Percentiles rank a stretch among this genome's conserved stretches.
phyloP scores from a whole-genome alignment of 176 grass and related monocot genomes.

The Puya raimondii region DNA sequence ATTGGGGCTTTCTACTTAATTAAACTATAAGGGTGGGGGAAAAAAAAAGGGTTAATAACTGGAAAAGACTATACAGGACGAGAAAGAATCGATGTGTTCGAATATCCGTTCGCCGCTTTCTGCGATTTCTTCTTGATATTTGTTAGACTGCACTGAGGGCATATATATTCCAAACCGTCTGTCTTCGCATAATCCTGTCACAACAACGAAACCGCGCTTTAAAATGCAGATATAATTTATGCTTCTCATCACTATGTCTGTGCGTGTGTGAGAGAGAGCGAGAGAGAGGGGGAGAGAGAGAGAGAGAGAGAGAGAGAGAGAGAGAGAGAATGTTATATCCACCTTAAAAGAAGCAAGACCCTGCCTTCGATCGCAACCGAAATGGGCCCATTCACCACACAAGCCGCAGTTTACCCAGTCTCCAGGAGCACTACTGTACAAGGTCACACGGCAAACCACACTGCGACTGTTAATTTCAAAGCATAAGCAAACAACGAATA shows the following conservation, averaged over 20 bases:
- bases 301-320: not conserved
- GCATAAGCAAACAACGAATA: conserved; percentile 1
- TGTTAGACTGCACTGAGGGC: conserved; percentile 84
- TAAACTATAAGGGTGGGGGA: conserved; percentile 8
- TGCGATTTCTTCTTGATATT: conserved; percentile 77
- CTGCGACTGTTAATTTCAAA: conserved; percentile 19
- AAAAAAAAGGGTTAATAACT: conserved; percentile 10
- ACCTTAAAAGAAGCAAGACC: conserved; percentile 96
- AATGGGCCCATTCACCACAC: conserved; percentile 98
- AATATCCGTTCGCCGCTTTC: conserved; percentile 63
- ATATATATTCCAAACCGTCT: conserved; percentile 96
- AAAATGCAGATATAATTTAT: not conserved
- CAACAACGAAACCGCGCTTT: not conserved
- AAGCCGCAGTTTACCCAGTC: conserved; percentile 98
- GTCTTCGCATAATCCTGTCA: conserved; percentile 93
- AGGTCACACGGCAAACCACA: conserved; percentile 10
- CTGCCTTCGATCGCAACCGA: conserved; percentile 89
- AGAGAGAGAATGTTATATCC: not conserved
- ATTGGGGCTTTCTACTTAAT: not conserved
- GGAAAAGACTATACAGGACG: conserved; percentile 40
- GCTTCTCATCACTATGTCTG: not conserved
- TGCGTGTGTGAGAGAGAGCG: too few relatives aligned
- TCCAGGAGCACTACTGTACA: conserved; percentile 87
- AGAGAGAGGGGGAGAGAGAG: too few relatives aligned
- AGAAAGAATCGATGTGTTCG: conserved; percentile 38